Evolutionary conservation across 805 yeast genomes (phyloP).

Genomic region (Suhomyces sp.): DNA sequence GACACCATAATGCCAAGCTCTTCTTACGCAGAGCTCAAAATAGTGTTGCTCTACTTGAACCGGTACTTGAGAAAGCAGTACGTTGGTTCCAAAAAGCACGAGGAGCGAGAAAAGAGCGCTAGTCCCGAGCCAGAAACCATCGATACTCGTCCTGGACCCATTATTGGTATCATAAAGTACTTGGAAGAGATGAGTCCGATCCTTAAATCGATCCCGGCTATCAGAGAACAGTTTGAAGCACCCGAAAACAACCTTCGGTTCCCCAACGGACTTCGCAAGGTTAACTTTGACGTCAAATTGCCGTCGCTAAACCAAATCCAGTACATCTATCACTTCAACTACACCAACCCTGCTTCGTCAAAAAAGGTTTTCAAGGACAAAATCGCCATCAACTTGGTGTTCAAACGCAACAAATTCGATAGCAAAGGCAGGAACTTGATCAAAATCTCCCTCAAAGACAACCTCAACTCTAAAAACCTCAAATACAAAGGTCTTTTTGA

Average conservation of each 20-base stretch:
- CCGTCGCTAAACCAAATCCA: conserved; percentile 30
- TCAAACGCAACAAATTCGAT: conserved; percentile 28
- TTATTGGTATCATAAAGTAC: conserved; percentile 34
- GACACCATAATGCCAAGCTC: background rate
- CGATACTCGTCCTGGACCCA: conserved; percentile 4
- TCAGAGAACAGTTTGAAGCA: conserved; percentile 11
- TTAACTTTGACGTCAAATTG: conserved; percentile 32
- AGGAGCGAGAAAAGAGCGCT: background rate
- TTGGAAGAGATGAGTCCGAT: conserved; percentile 31
- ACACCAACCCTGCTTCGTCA: conserved; percentile 19
- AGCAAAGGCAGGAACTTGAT: conserved; percentile 15
- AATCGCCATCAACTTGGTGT: conserved; percentile 16
- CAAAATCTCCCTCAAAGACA: conserved; percentile 35
- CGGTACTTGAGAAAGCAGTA: conserved; percentile 16
- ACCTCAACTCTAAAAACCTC: conserved; percentile 33
- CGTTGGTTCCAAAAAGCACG: background rate
- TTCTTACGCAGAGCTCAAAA: conserved; percentile 11
- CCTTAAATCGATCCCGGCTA: conserved; percentile 19
- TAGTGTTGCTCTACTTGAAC: conserved; percentile 23
- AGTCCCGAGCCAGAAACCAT: conserved; percentile 2
- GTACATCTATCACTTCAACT: conserved; percentile 29
- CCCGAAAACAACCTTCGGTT: conserved; percentile 11
- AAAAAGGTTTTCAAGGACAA: conserved; percentile 37
- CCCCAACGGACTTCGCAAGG: conserved; percentile 29
- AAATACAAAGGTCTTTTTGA: conserved; percentile 40